Percentiles rank a stretch among this genome's conserved stretches.
Conservation (phyloP, 192 early-diverging fungal species). For the Coemansia sp. region DNA sequence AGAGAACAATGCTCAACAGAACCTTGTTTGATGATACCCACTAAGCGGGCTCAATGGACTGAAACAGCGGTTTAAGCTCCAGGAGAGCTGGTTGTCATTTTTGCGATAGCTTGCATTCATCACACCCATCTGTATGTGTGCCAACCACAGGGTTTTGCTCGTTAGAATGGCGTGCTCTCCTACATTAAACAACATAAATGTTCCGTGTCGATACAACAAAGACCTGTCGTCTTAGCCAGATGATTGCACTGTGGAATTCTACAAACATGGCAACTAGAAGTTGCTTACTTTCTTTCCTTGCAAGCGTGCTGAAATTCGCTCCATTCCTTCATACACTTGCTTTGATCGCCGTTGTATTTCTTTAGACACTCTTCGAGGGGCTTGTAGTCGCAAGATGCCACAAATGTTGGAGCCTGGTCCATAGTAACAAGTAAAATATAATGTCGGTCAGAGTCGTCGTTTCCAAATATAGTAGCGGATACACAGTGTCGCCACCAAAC, state of each 20-base stretch:
- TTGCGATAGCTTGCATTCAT: conserved; percentile 21
- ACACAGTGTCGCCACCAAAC: too few species aligned
- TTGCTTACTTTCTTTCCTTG: conserved; percentile 48
- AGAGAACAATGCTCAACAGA: too few species aligned
- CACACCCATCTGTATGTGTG: conserved; percentile 8
- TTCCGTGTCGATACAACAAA: too few species aligned
- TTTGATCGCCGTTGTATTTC: conserved; percentile 58
- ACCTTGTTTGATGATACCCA: too few species aligned
- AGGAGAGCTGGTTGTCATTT: background rate
- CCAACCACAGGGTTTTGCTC: background rate
- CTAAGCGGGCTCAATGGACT: too few species aligned
- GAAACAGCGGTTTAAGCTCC: too few species aligned
- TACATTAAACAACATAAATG: background rate
- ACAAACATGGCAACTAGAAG: background rate
- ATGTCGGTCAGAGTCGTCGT: too few species aligned
- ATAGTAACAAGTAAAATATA: background rate
- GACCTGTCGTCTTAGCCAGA: background rate
- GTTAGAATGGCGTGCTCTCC: background rate
- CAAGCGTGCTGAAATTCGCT: conserved; percentile 62
- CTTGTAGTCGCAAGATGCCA: conserved; percentile 55
- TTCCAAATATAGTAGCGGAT: too few species aligned
- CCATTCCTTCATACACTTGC: conserved; percentile 65
- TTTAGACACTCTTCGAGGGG: conserved; percentile 61
- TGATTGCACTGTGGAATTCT: background rate
- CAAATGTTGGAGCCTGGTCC: background rate